These are phyloP conservation scores for Serendipita indica DNA, from an alignment of 768 basidiomycete species.

Conservation along the genomic window DNA sequence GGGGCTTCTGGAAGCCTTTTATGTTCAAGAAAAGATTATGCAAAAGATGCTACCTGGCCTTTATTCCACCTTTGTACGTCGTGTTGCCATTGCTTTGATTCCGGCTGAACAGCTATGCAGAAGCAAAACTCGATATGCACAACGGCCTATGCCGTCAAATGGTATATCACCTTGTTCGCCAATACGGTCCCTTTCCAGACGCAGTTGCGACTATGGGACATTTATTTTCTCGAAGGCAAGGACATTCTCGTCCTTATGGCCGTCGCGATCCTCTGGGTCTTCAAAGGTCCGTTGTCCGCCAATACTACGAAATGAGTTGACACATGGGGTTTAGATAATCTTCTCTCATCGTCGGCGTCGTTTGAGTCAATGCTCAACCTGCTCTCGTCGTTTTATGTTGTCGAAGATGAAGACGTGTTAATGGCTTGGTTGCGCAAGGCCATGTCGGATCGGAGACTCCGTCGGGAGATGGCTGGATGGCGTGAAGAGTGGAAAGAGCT, in stretches of 20 bases:
- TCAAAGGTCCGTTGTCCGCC: constrained; percentile 44
- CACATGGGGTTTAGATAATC: constrained; percentile 43
- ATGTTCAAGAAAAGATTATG: constrained; percentile 82
- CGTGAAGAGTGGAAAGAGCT: constrained; percentile 57
- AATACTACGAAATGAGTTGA: neutral
- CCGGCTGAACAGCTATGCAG: constrained; percentile 17
- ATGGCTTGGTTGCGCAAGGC: constrained; percentile 64
- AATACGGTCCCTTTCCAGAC: constrained; percentile 93
- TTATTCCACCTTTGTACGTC: constrained; percentile 55
- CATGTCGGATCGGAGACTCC: constrained; percentile 47
- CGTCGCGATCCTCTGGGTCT: constrained; percentile 81
- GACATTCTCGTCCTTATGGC: constrained; percentile 80
- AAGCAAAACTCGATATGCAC: constrained; percentile 81
- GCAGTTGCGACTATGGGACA: constrained; percentile 91
- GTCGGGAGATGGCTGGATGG: constrained; percentile 59
- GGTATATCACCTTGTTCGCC: constrained; percentile 97
- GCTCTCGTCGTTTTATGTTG: constrained; percentile 87
- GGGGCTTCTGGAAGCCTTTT: constrained; percentile 88
- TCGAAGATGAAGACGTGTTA: constrained; percentile 73
- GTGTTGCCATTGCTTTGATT: neutral
- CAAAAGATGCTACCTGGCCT: constrained; percentile 82
- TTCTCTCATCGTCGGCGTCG: constrained; percentile 57
- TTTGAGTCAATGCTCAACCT: constrained; percentile 89
- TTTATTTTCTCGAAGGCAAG: constrained; percentile 75
- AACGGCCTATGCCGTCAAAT: constrained; percentile 93